Base-by-base conservation (phyloP, 2,329 filamentous ascomycete species). In the Fusarium dimerum region DNA sequence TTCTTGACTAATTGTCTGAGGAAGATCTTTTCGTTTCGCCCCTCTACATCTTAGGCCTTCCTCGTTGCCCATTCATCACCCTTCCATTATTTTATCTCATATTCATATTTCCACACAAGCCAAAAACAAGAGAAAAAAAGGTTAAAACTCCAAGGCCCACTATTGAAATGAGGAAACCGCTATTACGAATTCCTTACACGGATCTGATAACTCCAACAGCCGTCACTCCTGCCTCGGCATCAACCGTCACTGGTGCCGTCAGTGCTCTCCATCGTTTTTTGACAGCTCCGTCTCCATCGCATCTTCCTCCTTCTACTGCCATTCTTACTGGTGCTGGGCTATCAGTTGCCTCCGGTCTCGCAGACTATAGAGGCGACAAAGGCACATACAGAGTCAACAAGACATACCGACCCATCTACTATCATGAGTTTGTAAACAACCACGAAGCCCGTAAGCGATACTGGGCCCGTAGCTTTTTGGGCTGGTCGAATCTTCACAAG, bases 371-470 rank as follows among this genome's bases (percentile, higher is more conserved):
- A 50, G 94, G 94, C 17, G 80, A 83, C 46, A 89, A 92, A 60
- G 94, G 94, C 55, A 97, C 93, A 9, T 99, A 99, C 69, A 87
- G 91, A 41, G 81, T 94, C 66, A 97, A 97, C 75, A 91, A 89
- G 75, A 85, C 84, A 13, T 97, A 96, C 68, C 85, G 89, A 2
- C 94, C 93, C 32, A 95, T 96, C 60, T 99, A 96, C 75, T 92
- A 89, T 71, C 86, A 91, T 70, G 94, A 99, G 70, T 99, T 97
- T 67, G 73, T 91, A 41, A 76, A 80, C 43, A 89, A 78, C 59
- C 93, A 97, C 72, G 90, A 92, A 69, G 86, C 89, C 12, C 80
- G 94, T 59, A 94, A 97, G 72, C 79, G 94, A 55, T 99, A 99
- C 70, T 99, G 94, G 94, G 93, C 94, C 1, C 78, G 94, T 45